These are phyloP conservation scores for Aleurites moluccanus DNA, from an alignment of 441 rosid genomes.

Conservation along the genomic window DNA sequence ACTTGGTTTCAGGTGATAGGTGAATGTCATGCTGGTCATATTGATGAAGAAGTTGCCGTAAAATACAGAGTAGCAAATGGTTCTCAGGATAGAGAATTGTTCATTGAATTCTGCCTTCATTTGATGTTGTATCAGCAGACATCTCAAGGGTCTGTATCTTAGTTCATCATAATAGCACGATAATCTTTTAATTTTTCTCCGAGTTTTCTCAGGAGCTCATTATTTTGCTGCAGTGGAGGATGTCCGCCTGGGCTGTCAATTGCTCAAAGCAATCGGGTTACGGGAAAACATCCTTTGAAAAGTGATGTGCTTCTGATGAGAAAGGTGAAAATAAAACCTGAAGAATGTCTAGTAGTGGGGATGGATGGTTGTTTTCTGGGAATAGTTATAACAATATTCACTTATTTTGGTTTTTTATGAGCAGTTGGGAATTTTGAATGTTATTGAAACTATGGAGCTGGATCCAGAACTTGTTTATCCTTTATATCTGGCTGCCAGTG, in stretches of 20 bases:
- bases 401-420: slow-evolving; percentile 18
- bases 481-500: slow-evolving; percentile 72
- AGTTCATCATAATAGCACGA: slow-evolving; percentile 11
- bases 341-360: slow-evolving; percentile 15
- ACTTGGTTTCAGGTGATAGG: slow-evolving; percentile 70
- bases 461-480: slow-evolving; percentile 79
- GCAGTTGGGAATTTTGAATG: slow-evolving; percentile 92
- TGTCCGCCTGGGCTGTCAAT: slow-evolving; percentile 84
- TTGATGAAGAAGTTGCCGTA: slow-evolving; percentile 61
- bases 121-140: slow-evolving; percentile 66
- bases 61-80: slow-evolving; percentile 57
- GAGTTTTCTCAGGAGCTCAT: slow-evolving; percentile 23
- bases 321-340: slow-evolving; percentile 53
- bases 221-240: slow-evolving; percentile 64
- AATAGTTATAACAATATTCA: slow-evolving; percentile 5
- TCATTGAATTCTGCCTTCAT: slow-evolving; percentile 84
- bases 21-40: slow-evolving; percentile 71
- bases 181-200: slow-evolving; percentile 15
- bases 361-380: slow-evolving; percentile 11
- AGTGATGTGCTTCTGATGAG: slow-evolving; percentile 64
- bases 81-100: slow-evolving; percentile 61
- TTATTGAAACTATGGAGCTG: slow-evolving; percentile 74
- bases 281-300: slow-evolving; percentile 69
- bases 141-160: slow-evolving; percentile 65
- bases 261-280: slow-evolving; percentile 67